Percentiles rank a stretch among this genome's conserved stretches.
These are phyloP conservation scores for Pseudocercospora vitis DNA, from an alignment of 2,329 filamentous ascomycete genomes.

Conservation along the genomic window DNA sequence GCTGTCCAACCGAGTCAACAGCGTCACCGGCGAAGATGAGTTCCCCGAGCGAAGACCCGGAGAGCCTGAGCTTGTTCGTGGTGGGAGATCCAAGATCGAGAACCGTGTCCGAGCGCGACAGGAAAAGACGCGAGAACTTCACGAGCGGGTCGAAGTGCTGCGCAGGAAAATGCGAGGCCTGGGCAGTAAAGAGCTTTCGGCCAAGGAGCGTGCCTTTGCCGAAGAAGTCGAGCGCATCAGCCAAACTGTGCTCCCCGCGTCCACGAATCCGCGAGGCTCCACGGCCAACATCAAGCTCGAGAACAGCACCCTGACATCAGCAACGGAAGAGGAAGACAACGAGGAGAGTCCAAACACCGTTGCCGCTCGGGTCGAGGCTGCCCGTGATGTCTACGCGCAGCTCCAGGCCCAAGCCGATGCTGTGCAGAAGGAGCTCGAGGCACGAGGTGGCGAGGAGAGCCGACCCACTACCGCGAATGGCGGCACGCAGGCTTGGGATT, in stretches of 20 bases:
- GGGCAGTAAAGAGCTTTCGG: conserved; percentile 58
- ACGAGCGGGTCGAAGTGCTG: conserved; percentile 61
- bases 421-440: conserved; percentile 35
- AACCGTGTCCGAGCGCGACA: conserved; percentile 57
- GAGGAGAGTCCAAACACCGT: conserved; percentile 19
- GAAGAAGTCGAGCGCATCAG: conserved; percentile 54
- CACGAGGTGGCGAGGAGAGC: conserved; percentile 12
- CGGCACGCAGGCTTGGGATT: conserved; percentile 46
- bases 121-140: conserved; percentile 58
- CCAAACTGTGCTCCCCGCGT: conserved; percentile 28
- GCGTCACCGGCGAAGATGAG: conserved; percentile 61
- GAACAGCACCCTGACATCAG: conserved; percentile 25
- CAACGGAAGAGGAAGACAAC: conserved; percentile 15
- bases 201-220: conserved; percentile 61
- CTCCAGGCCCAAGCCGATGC: conserved; percentile 32
- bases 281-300: conserved; percentile 34
- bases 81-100: conserved; percentile 53
- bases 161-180: conserved; percentile 51
- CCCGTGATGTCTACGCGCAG: conserved; percentile 31
- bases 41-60: conserved; percentile 45
- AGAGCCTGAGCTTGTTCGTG: conserved; percentile 27
- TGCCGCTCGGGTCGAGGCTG: conserved; percentile 28
- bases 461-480: conserved; percentile 51
- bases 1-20: conserved; percentile 65
- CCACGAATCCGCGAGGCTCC: not conserved